Evolutionary conservation across 352 stramenopile genomes (phyloP).

Genomic region (Lagenidium sp.): DNA sequence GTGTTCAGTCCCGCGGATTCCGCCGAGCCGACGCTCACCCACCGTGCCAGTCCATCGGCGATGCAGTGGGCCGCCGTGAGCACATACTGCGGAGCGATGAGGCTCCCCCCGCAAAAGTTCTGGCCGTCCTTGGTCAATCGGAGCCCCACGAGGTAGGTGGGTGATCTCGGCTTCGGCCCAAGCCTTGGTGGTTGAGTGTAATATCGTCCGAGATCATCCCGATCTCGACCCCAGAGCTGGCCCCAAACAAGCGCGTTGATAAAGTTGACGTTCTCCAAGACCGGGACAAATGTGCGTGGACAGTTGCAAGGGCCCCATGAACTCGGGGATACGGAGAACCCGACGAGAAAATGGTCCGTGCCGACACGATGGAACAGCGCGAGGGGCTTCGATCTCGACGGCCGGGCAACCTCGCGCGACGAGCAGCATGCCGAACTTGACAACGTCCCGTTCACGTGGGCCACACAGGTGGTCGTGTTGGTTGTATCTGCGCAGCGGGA

Average conservation of each 20-base stretch:
- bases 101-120: conserved; percentile 30
- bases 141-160: conserved; percentile 11
- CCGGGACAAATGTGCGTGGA: conserved; percentile 11
- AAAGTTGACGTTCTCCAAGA: conserved; percentile 18
- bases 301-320: too few relatives aligned
- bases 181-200: too few relatives aligned
- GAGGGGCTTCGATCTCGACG: too few relatives aligned
- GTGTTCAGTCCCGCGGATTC: conserved; percentile 5
- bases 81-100: conserved; percentile 26
- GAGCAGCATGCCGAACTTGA: too few relatives aligned
- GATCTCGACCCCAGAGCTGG: conserved; percentile 3
- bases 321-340: too few relatives aligned
- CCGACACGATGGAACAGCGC: too few relatives aligned
- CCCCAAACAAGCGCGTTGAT: conserved; percentile 15
- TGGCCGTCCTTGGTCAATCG: conserved; percentile 14
- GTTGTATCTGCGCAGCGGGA: too few relatives aligned
- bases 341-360: too few relatives aligned
- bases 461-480: too few relatives aligned
- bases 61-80: conserved; percentile 36
- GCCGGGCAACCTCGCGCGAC: too few relatives aligned
- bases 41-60: conserved; percentile 14
- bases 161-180: neutral
- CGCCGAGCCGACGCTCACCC: conserved; percentile 12
- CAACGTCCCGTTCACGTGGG: too few relatives aligned
- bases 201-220: too few relatives aligned